Percentiles rank a stretch among this genome's conserved stretches.
Evolutionary conservation across 768 basidiomycete species (phyloP).

Genomic region (Russula virescens): DNA sequence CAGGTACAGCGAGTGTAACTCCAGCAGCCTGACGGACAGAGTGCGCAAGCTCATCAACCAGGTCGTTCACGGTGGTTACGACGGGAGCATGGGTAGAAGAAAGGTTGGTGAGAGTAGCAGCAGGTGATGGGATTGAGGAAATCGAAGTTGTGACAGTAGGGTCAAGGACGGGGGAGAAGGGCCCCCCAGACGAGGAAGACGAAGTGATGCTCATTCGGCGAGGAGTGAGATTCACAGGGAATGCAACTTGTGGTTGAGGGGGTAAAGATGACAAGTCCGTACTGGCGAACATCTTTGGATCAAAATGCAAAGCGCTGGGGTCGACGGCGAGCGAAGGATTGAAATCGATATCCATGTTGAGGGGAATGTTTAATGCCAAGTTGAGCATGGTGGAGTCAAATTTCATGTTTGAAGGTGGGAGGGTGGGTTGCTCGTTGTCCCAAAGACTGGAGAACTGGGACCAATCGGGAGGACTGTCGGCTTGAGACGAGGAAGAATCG

Average conservation of each 20-base stretch:
- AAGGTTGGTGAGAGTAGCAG: constrained; percentile 28
- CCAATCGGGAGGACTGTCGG: constrained; percentile 25
- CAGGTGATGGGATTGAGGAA: constrained; percentile 7
- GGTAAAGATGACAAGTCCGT: constrained; percentile 2
- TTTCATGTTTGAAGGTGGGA: constrained; percentile 7
- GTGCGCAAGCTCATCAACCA: constrained; percentile 35
- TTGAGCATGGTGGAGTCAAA: constrained; percentile 32
- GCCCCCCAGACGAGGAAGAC: constrained; percentile 50
- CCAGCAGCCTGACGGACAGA: constrained; percentile 35
- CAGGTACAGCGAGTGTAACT: constrained; percentile 36
- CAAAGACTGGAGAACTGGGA: constrained; percentile 24
- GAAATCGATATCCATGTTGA: constrained; percentile 58
- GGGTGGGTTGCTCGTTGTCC: constrained; percentile 3
- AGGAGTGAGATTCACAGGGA: constrained; percentile 19
- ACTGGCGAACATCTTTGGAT: constrained; percentile 31
- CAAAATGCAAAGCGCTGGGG: constrained; percentile 56
- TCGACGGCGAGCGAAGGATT: constrained; percentile 55
- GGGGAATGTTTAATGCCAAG: constrained; percentile 36
- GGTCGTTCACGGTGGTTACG: constrained; percentile 26
- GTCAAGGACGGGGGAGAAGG: constrained; percentile 46
- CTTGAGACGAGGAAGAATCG: constrained; percentile 13
- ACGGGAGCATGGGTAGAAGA: constrained; percentile 33
- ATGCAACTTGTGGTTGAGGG: constrained; percentile 21
- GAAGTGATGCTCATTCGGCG: constrained; percentile 52
- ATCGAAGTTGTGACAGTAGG: constrained; percentile 31